Evolutionary conservation across 2,329 filamentous ascomycete genomes (phyloP).

Genomic region (Orbilia ellipsospora): DNA sequence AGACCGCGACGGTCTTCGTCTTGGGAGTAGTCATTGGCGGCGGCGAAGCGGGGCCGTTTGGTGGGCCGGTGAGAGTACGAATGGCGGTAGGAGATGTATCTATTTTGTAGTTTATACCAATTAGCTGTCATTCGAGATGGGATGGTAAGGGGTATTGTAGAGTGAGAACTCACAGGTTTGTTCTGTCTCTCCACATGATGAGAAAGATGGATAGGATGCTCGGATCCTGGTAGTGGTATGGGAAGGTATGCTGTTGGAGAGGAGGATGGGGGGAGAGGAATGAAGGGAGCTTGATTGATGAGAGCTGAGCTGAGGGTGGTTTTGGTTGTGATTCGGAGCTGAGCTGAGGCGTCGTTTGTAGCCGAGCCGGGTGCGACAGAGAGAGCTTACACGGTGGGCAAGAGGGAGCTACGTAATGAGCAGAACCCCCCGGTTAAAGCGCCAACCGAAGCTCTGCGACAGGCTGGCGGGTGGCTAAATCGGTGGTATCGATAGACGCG

Average conservation of each 20-base stretch:
- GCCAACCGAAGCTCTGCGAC: neutral
- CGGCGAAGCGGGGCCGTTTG: slow-evolving; percentile 77
- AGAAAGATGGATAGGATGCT: slow-evolving; percentile 62
- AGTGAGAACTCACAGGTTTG: slow-evolving; percentile 82
- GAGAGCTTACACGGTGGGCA: no score
- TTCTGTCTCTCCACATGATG: slow-evolving; percentile 99
- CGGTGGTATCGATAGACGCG: no score
- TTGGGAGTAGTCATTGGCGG: slow-evolving; percentile 60
- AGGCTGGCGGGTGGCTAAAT: no score
- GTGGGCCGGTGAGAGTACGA: slow-evolving; percentile 95
- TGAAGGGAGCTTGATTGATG: neutral
- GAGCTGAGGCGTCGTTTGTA: neutral
- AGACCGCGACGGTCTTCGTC: slow-evolving; percentile 80
- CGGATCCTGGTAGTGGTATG: slow-evolving; percentile 54
- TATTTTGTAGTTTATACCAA: slow-evolving; percentile 62
- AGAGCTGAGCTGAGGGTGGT: slow-evolving; percentile 61
- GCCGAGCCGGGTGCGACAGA: neutral
- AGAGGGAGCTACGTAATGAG: neutral
- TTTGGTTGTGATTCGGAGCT: slow-evolving; percentile 11
- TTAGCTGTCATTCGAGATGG: slow-evolving; percentile 20
- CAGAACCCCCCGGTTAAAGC: neutral
- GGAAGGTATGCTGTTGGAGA: slow-evolving; percentile 35
- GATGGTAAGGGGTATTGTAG: slow-evolving; percentile 38
- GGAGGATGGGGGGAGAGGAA: neutral
- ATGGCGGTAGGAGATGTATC: slow-evolving; percentile 98